Evolutionary conservation across 1,139 yeast species (phyloP).

Genomic region (Kodamaea plutei): DNA sequence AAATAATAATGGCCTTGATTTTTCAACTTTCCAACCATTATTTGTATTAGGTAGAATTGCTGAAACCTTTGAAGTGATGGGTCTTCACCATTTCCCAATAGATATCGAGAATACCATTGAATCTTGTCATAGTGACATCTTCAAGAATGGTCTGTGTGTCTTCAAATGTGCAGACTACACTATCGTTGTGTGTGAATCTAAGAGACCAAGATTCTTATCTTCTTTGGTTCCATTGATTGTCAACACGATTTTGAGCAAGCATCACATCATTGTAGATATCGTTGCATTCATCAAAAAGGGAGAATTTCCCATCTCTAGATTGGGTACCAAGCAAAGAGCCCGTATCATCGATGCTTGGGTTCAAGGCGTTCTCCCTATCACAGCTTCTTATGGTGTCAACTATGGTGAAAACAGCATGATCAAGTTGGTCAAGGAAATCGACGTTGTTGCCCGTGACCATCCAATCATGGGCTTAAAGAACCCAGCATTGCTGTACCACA

Average conservation of each 20-base stretch:
- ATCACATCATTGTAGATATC: constrained; percentile 80
- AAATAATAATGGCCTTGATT: constrained; percentile 28
- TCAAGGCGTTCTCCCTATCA: constrained; percentile 43
- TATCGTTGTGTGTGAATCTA: constrained; percentile 73
- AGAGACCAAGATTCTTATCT: constrained; percentile 50
- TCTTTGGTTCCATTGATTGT: constrained; percentile 81
- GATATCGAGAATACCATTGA: constrained; percentile 81
- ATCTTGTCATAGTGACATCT: constrained; percentile 56
- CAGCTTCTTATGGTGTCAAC: constrained; percentile 49
- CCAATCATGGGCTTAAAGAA: constrained; percentile 43
- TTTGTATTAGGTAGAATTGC: constrained; percentile 83
- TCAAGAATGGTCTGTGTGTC: constrained; percentile 59
- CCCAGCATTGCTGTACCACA: constrained; percentile 44
- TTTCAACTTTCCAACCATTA: constrained; percentile 64
- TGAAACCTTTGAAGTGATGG: constrained; percentile 87
- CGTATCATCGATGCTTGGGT: constrained; percentile 58
- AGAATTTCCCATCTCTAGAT: constrained; percentile 62
- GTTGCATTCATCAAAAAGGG: constrained; percentile 73
- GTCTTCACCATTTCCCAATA: constrained; percentile 83
- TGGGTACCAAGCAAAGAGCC: constrained; percentile 75
- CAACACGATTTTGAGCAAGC: constrained; percentile 72
- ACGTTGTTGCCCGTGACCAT: constrained; percentile 36
- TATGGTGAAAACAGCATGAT: constrained; percentile 66
- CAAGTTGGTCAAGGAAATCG: constrained; percentile 49
- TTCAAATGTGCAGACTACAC: constrained; percentile 83